Percentiles rank a stretch among this genome's conserved stretches.
Evolutionary conservation across 1,284 basidiomycete genomes (phyloP).

Genomic region (Heterobasidion annosum): DNA sequence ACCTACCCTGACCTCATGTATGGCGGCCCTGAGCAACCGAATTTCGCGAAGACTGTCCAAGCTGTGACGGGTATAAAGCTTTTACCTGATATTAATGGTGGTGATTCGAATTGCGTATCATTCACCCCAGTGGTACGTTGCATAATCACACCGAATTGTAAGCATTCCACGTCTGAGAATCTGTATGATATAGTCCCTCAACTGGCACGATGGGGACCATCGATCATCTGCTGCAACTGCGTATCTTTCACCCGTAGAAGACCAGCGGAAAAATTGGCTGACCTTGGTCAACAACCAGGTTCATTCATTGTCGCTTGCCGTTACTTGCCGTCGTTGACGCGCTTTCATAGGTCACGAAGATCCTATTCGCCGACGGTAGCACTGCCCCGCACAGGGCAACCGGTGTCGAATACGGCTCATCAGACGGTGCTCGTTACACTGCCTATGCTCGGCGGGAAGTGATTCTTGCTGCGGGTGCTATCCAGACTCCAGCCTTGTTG

Average conservation of each 20-base stretch:
- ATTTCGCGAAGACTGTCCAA: slow-evolving; percentile 39
- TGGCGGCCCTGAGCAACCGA: slow-evolving; percentile 42
- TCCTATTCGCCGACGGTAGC: slow-evolving; percentile 10
- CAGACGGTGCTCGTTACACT: slow-evolving; percentile 8
- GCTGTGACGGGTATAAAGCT: slow-evolving; percentile 37
- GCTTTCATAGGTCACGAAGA: slow-evolving; percentile 15
- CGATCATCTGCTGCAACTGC: slow-evolving; percentile 32
- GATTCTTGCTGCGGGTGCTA: slow-evolving; percentile 16
- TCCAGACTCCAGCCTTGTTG: neutral
- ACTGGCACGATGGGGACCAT: slow-evolving; percentile 21
- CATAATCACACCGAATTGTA: neutral
- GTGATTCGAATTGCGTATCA: slow-evolving; percentile 45
- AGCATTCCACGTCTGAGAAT: neutral
- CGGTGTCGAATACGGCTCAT: slow-evolving; percentile 12
- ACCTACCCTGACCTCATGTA: slow-evolving; percentile 43
- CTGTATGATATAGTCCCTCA: slow-evolving; percentile 17
- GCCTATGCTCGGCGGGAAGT: slow-evolving; percentile 18
- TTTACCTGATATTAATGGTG: slow-evolving; percentile 44
- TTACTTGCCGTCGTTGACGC: slow-evolving; percentile 13
- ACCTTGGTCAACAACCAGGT: slow-evolving; percentile 25
- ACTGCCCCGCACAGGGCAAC: slow-evolving; percentile 6
- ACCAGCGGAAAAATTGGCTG: slow-evolving; percentile 22
- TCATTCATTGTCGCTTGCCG: neutral
- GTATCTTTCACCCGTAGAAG: slow-evolving; percentile 30
- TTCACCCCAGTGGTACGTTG: slow-evolving; percentile 35